Evolutionary conservation across 495 filamentous ascomycete genomes (phyloP).

Genomic region (Penicillium ucsense): DNA sequence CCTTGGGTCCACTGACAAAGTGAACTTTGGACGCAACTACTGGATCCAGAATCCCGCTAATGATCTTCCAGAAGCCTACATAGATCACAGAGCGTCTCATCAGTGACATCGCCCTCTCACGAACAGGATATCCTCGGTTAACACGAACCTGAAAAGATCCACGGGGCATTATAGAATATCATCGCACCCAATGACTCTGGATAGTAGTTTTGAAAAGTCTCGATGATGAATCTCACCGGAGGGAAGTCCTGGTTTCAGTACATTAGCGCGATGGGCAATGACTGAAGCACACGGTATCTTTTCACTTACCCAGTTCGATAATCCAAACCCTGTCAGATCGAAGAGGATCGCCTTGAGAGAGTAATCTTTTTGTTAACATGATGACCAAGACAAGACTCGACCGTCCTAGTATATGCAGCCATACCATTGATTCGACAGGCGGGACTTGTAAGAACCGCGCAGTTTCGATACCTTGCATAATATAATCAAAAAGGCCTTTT

Average conservation of each 20-base stretch:
- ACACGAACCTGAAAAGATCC: constrained; percentile 71
- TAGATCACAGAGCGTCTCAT: too few relatives aligned
- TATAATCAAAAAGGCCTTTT: constrained; percentile 67
- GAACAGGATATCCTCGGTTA: too few relatives aligned
- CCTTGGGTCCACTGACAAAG: constrained; percentile 69
- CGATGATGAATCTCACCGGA: constrained; percentile 93
- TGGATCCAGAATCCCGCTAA: constrained; percentile 86
- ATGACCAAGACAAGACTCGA: not conserved
- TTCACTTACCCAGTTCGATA: constrained; percentile 73
- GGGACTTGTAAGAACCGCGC: constrained; percentile 63
- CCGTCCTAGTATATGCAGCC: too few relatives aligned
- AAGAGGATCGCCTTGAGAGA: constrained; percentile 63
- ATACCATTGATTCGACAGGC: constrained; percentile 77
- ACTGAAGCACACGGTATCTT: not conserved
- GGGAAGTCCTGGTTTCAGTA: constrained; percentile 61
- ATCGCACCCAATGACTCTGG: constrained; percentile 80
- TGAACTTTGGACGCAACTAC: constrained; percentile 94
- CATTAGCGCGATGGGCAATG: not conserved
- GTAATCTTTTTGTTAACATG: not conserved
- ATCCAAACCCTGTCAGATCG: constrained; percentile 81
- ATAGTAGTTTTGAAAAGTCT: constrained; percentile 94
- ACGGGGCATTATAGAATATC: constrained; percentile 87
- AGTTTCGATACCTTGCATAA: constrained; percentile 84
- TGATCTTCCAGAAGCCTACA: constrained; percentile 70
- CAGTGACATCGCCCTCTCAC: too few relatives aligned